phyloP scores from a whole-genome alignment of 306 rosid genomes.

The Prinsepia uniflora region DNA sequence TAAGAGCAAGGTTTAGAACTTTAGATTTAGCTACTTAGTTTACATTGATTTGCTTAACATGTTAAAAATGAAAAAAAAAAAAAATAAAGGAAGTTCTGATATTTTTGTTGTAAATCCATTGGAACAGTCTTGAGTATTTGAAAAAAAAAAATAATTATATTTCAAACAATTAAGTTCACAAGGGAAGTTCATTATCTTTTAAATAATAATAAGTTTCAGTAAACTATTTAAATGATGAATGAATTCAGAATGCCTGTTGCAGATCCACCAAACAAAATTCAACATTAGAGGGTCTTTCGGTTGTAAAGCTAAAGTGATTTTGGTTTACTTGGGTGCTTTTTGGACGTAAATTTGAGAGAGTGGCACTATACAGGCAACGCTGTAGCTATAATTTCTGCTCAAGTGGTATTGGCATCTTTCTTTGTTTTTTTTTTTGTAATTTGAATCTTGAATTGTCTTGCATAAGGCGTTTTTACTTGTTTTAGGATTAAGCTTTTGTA shows the following conservation, averaged over 20 bases:
- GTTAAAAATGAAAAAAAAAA: not conserved
- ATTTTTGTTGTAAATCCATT: not conserved
- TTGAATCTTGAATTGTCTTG: not conserved
- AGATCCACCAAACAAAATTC: not conserved
- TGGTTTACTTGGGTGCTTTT: not conserved
- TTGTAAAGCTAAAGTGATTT: slow-evolving; percentile 8
- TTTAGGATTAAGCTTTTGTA: not conserved
- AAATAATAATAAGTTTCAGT: not conserved
- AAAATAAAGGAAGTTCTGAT: not conserved
- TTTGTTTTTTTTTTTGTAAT: not conserved
- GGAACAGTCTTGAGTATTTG: not conserved
- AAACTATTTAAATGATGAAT: not conserved
- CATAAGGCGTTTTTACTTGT: not conserved
- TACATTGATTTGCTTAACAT: not conserved
- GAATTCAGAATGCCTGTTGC: not conserved
- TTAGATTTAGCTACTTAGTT: not conserved
- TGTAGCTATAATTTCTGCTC: not conserved
- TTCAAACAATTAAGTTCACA: not conserved
- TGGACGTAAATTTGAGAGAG: slow-evolving; percentile 3
- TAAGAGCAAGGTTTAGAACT: not conserved
- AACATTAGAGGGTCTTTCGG: not conserved
- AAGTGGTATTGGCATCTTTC: not conserved
- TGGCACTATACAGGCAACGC: not conserved
- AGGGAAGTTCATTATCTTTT: not conserved
- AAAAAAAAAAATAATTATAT: not conserved